Base-by-base conservation (phyloP, 345 rosid species). In the Mallotus nudiflorus region DNA sequence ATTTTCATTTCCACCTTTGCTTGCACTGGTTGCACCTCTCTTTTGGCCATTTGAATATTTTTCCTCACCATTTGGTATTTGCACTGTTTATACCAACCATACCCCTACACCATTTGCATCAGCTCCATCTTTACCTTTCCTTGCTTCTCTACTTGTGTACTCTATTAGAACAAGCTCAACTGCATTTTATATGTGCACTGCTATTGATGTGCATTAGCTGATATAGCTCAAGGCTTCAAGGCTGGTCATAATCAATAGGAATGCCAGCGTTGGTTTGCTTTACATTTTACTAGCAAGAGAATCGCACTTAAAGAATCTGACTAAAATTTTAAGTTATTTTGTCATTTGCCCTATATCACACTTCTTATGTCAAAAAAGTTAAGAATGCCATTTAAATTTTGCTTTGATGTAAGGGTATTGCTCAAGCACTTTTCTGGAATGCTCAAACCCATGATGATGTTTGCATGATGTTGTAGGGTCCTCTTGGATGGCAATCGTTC, bases 401-500 rank as follows among this genome's bases (percentile, higher is more conserved):
- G 14, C 27, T 18, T 57, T 29, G 24, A 27, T 16, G 11, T 9
- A 27, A 35, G 16, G 3, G 29, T 48, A 31, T 6, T n/a, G 39
- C 45, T 44, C 16, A 8, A 12, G 29, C 35, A 54, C 37, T 24
- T 62, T 44, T 25, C 72, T 59, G 28, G 46, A 37, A 50, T 50
- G 2, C 50, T 66, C 42, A 6, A 44, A 62, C 62, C 7, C 46
- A 25, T 58, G 25, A 60, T 61, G 61, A 69, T 60, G 33, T 74
- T 78, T 77, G 58, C 53, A 25, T 68, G 25, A 57, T 61, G 53
- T 83, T 72, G 76, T 78, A 95, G 99, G 97, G 97, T 79, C 99
- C 99, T 74, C 88, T 90, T 77, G 97, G 91, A 71, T 95, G 93
- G 96, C 89, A 90, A 67, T 85, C 99, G 54, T 68, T 87, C 73